Percentiles rank a stretch among this genome's conserved stretches.
Evolutionary conservation across 108 stramenopile species (phyloP).

Genomic region (Cyclotella cryptica): DNA sequence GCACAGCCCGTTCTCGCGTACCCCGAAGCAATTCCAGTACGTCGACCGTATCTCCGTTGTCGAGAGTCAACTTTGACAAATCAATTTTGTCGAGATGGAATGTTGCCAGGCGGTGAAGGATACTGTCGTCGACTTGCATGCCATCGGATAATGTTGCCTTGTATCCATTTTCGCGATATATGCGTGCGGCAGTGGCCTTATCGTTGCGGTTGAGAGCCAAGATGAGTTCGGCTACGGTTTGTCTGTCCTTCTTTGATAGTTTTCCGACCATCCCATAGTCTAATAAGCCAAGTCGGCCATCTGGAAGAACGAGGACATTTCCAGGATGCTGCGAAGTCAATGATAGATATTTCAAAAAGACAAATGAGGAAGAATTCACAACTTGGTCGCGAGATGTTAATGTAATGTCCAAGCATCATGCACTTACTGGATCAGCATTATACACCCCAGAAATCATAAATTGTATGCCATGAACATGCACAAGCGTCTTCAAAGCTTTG

Average conservation of each 20-base stretch:
- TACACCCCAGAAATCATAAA: slow-evolving; percentile 68
- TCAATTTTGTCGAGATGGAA: slow-evolving; percentile 54
- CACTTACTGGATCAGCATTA: slow-evolving; percentile 71
- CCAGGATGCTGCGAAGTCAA: slow-evolving; percentile 47
- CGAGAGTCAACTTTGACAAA: slow-evolving; percentile 49
- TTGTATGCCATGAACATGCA: slow-evolving; percentile 68
- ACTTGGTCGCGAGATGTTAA: neutral
- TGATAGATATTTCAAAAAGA: neutral
- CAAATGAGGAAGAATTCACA: neutral
- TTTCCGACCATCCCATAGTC: slow-evolving; percentile 78
- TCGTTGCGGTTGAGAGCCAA: slow-evolving; percentile 45
- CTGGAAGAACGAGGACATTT: slow-evolving; percentile 78
- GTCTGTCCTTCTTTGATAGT: slow-evolving; percentile 35
- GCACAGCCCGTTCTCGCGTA: slow-evolving; percentile 30
- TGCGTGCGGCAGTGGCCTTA: slow-evolving; percentile 30
- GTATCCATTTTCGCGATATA: slow-evolving; percentile 54
- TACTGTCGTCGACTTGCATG: slow-evolving; percentile 21
- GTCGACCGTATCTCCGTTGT: slow-evolving; percentile 42
- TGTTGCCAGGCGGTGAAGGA: slow-evolving; percentile 49
- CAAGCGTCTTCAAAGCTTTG: slow-evolving; percentile 60
- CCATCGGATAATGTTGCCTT: slow-evolving; percentile 28
- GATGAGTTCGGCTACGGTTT: slow-evolving; percentile 44
- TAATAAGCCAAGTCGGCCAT: slow-evolving; percentile 76
- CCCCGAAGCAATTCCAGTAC: slow-evolving; percentile 39
- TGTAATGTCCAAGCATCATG: slow-evolving; percentile 52